Conservation (phyloP, 352 stramenopile species). For the Phytophthora melonis region DNA sequence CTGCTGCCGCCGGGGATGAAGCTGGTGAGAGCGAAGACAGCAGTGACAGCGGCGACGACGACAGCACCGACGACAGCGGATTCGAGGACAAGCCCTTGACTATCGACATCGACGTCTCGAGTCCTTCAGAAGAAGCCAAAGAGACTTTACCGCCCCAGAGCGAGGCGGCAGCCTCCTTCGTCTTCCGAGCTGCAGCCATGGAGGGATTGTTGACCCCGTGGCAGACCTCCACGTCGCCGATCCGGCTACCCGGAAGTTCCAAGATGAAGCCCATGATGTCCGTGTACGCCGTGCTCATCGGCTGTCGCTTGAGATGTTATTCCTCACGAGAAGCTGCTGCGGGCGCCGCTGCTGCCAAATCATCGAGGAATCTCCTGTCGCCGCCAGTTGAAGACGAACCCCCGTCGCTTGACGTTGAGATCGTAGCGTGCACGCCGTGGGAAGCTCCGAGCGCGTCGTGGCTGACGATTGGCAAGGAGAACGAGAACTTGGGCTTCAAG, state of each 20-base stretch:
- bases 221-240: slow-evolving; percentile 32
- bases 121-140: neutral
- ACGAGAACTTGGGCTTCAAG: slow-evolving; percentile 51
- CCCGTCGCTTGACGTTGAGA: slow-evolving; percentile 45
- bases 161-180: slow-evolving; percentile 18
- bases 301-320: slow-evolving; percentile 44
- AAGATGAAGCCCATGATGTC: slow-evolving; percentile 32
- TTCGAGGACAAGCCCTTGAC: slow-evolving; percentile 32
- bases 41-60: slow-evolving; percentile 9
- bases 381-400: slow-evolving; percentile 14
- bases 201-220: slow-evolving; percentile 62
- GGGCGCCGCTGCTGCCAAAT: neutral
- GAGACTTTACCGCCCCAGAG: neutral
- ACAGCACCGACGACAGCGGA: slow-evolving; percentile 13
- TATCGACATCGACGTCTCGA: neutral
- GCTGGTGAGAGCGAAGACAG: neutral
- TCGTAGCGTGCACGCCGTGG: slow-evolving; percentile 61
- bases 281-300: slow-evolving; percentile 54
- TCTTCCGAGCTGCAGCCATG: slow-evolving; percentile 50
- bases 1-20: neutral
- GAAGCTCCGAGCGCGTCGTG: slow-evolving; percentile 29
- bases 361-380: slow-evolving; percentile 8
- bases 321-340: slow-evolving; percentile 29
- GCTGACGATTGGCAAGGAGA: slow-evolving; percentile 34
- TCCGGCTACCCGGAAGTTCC: slow-evolving; percentile 28